These are phyloP conservation scores for Furcasterigmium furcatum DNA, from an alignment of 2,329 filamentous ascomycete genomes.

Conservation along the genomic window DNA sequence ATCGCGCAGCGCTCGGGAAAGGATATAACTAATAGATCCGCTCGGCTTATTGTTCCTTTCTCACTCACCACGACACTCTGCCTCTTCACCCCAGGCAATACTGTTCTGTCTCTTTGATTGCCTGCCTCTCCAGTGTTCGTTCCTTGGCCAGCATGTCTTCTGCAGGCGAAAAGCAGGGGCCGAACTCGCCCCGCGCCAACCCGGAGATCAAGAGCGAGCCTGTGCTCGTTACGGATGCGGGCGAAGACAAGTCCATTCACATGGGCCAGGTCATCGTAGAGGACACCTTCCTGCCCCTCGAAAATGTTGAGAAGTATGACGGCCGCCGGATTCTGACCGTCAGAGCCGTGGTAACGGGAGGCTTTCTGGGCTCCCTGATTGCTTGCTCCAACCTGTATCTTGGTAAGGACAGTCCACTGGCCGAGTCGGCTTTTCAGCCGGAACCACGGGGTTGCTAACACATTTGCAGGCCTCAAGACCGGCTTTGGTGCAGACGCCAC, in stretches of 20 bases:
- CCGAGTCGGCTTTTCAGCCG: too few relatives aligned
- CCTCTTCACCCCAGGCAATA: too few relatives aligned
- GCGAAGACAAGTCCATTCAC: neutral
- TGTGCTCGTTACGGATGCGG: neutral
- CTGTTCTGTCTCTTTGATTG: too few relatives aligned
- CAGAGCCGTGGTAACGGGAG: neutral
- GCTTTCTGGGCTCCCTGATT: neutral
- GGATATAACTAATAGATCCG: too few relatives aligned
- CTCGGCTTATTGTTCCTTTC: too few relatives aligned
- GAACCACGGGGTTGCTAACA: too few relatives aligned
- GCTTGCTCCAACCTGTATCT: neutral
- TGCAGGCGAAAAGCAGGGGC: too few relatives aligned
- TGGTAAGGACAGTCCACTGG: neutral
- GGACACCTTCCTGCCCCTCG: neutral
- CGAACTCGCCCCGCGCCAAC: too few relatives aligned
- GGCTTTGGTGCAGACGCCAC: neutral
- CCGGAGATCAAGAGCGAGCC: neutral
- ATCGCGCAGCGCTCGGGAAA: too few relatives aligned
- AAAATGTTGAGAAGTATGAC: neutral
- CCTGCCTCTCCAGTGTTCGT: too few relatives aligned
- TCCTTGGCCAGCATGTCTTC: too few relatives aligned
- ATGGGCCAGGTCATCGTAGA: neutral
- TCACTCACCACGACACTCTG: too few relatives aligned
- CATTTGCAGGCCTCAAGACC: neutral
- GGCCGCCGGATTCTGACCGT: neutral